Base-by-base conservation (phyloP, 495 filamentous ascomycete species). In the Oleoguttula mirabilis region DNA sequence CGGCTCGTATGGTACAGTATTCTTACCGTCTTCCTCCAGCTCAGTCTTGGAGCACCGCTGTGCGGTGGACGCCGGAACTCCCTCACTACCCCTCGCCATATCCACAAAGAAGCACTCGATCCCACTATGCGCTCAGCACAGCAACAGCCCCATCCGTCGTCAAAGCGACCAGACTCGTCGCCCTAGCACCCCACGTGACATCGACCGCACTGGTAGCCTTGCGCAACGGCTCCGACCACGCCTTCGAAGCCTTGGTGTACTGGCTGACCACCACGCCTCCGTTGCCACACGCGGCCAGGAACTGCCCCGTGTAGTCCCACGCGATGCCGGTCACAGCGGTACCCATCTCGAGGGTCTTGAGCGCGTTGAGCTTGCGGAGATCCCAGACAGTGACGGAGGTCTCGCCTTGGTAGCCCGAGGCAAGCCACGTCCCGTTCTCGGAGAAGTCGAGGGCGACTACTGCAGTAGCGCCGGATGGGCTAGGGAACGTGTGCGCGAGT, bases 271-370 rank as follows among this genome's bases (percentile, higher is more conserved):
- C 81, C 34, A 94, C 65, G 5, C 86, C 85, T 32, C 78, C 76
- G 1, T 82, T 73, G 0, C 92, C 92, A 12, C 73, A 82, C 15
- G 81, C 79, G 14, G 88, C 79, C 14, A 96, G 70, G 63, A 82
- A 98, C 59, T 96, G 90, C 17, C 88, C 90, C 15, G 82, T 90
- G 66, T 93, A 94, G 55, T 98, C 90, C 85, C 86, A 98, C 36
- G 70, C 66, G 43, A 94, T 68, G 20, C 70, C 72, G 33, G 77
- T 68, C 36, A 93, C 73, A 32, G 72, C 70, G 48, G 73, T 78
- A 27, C 86, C 88, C 41, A 82, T 80, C 32, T 95, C 85, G 15
- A 96, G 67, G 21, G 78, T 72, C 69, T 92, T 90, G 48, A 75
- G 73, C 50, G 74, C 67, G 33, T 77, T 75, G 23, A 78, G 76